These are phyloP conservation scores for Cryptosporidium felis DNA, from an alignment of 169 alveolate genomes.

Conservation along the genomic window DNA sequence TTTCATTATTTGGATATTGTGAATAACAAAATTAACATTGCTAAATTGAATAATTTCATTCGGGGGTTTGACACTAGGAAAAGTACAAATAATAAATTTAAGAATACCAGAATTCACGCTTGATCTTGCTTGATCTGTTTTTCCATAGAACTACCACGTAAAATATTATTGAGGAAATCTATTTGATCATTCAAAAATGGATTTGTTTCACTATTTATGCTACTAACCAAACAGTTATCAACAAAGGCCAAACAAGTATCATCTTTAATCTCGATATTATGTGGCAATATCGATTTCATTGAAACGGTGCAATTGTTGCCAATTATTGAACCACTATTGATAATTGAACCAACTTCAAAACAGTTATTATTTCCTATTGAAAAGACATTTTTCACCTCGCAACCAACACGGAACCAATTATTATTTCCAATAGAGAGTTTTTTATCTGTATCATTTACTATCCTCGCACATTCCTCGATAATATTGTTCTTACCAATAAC, in stretches of 20 bases:
- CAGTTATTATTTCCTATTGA: constrained; percentile 41
- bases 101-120: too few relatives aligned
- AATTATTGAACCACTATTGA: not conserved
- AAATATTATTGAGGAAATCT: constrained; percentile 27
- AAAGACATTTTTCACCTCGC: not conserved
- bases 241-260: not conserved
- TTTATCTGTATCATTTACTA: not conserved
- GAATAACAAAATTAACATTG: not conserved
- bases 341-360: constrained; percentile 23
- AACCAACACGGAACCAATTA: constrained; percentile 49
- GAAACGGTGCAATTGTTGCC: constrained; percentile 28
- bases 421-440: constrained; percentile 16
- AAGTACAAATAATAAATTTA: not conserved
- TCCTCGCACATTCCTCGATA: constrained; percentile 37
- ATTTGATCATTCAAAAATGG: constrained; percentile 27
- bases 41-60: too few relatives aligned
- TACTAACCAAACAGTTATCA: not conserved
- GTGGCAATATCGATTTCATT: not conserved
- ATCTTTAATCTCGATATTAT: not conserved
- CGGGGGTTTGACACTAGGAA: constrained; percentile 7
- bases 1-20: not conserved
- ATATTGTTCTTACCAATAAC: constrained; percentile 25
- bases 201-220: not conserved
- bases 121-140: too few relatives aligned
- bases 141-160: constrained; percentile 70